These are phyloP conservation scores for Pseudocercospora fijiensis DNA, from an alignment of 2,329 filamentous ascomycete genomes.

Conservation along the genomic window DNA sequence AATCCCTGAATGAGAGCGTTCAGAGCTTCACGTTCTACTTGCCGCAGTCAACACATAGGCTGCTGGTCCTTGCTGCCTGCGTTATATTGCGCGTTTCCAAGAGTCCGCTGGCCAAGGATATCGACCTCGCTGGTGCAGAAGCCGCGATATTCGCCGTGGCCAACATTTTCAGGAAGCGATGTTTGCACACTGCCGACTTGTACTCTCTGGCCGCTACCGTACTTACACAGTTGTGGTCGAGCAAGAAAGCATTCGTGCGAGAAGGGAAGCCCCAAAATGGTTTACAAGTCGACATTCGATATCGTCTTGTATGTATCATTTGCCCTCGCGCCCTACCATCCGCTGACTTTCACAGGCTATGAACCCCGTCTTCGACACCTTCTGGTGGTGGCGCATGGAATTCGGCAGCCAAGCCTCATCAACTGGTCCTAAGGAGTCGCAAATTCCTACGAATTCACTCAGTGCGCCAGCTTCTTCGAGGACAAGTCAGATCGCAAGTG, in stretches of 20 bases:
- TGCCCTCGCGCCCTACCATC: too few relatives aligned
- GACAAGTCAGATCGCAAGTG: neutral
- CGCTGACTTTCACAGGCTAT: too few relatives aligned
- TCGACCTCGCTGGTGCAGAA: slow-evolving; percentile 7
- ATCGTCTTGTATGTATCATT: too few relatives aligned
- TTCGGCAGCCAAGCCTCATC: neutral
- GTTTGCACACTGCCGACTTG: neutral
- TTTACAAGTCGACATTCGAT: slow-evolving; percentile 10
- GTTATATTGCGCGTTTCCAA: slow-evolving; percentile 10
- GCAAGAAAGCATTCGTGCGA: slow-evolving; percentile 11
- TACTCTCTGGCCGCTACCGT: neutral
- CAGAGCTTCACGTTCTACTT: slow-evolving; percentile 9
- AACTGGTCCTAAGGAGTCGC: neutral
- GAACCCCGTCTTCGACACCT: slow-evolving; percentile 12
- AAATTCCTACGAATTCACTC: neutral
- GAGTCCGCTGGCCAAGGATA: slow-evolving; percentile 5
- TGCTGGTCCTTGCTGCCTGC: neutral
- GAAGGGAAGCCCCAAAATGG: slow-evolving; percentile 12
- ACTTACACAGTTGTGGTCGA: slow-evolving; percentile 11
- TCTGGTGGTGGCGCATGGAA: slow-evolving; percentile 17
- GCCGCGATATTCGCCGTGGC: slow-evolving; percentile 2
- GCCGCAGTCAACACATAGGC: slow-evolving; percentile 6
- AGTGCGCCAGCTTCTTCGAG: neutral
- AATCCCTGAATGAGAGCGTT: neutral
- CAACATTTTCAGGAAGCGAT: slow-evolving; percentile 4